Evolutionary conservation across 306 rosid species (phyloP).

Genomic region (Malus fusca): DNA sequence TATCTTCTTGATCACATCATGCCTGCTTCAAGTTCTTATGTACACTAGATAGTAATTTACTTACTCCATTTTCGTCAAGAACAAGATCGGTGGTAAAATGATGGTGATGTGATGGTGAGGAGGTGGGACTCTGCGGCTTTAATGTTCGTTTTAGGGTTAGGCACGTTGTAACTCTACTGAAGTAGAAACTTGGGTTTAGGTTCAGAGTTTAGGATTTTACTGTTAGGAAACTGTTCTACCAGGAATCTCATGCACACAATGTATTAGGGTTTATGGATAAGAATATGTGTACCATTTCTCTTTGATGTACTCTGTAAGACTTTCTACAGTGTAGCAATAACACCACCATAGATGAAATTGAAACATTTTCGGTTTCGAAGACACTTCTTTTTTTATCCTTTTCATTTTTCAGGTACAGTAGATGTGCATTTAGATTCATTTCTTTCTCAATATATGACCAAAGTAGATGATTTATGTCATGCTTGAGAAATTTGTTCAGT

Average conservation of each 20-base stretch:
- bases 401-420: not conserved
- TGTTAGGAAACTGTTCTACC: not conserved
- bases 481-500: not conserved
- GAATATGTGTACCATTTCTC: not conserved
- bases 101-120: constrained; percentile 13
- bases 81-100: constrained; percentile 1
- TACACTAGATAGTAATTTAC: constrained; percentile 22
- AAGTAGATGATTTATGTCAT: too few species aligned
- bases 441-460: not conserved
- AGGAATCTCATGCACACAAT: constrained; percentile 2
- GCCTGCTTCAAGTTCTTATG: constrained; percentile 24
- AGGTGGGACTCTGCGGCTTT: constrained; percentile 1
- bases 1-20: constrained; percentile 6
- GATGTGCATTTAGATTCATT: not conserved
- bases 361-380: not conserved
- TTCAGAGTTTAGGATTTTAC: constrained; percentile 13
- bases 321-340: constrained; percentile 14
- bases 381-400: not conserved
- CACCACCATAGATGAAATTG: constrained; percentile 6
- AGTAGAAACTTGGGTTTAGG: constrained; percentile 10
- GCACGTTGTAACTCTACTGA: constrained; percentile 25
- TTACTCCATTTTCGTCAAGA: constrained; percentile 16
- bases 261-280: constrained; percentile 4
- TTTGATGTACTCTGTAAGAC: not conserved
- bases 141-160: constrained; percentile 10